Percentiles rank a stretch among this genome's conserved stretches.
These are phyloP conservation scores for Fusarium lateritium DNA, from an alignment of 2,329 filamentous ascomycete genomes.

Conservation along the genomic window DNA sequence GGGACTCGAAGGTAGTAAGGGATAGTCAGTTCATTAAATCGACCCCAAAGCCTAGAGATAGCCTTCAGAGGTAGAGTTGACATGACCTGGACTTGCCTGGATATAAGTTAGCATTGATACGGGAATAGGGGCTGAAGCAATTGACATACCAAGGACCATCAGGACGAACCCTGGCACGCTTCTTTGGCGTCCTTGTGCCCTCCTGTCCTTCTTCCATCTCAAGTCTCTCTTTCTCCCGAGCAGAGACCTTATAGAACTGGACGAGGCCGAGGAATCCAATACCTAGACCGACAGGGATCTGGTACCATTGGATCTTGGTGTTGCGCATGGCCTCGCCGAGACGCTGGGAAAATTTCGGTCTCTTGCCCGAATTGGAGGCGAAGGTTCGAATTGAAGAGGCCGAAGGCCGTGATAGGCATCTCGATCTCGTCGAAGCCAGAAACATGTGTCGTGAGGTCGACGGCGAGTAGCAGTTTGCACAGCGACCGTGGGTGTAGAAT, in stretches of 20 bases:
- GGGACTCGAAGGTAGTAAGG: slow-evolving; percentile 90
- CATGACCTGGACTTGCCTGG: slow-evolving; percentile 92
- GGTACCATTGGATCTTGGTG: slow-evolving; percentile 84
- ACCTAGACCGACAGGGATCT: slow-evolving; percentile 88
- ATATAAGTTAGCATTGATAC: slow-evolving; percentile 31
- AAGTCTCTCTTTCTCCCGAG: slow-evolving; percentile 66
- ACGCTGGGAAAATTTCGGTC: slow-evolving; percentile 66
- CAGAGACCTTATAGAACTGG: slow-evolving; percentile 84
- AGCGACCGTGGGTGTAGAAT: slow-evolving; percentile 49
- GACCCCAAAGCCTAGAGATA: slow-evolving; percentile 89
- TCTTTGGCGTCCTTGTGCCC: slow-evolving; percentile 62
- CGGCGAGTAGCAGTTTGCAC: slow-evolving; percentile 47
- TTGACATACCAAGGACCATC: slow-evolving; percentile 82
- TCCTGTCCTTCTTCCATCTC: slow-evolving; percentile 62
- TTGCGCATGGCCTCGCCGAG: slow-evolving; percentile 65
- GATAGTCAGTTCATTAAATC: slow-evolving; percentile 90
- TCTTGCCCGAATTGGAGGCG: slow-evolving; percentile 58
- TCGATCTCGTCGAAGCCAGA: slow-evolving; percentile 44
- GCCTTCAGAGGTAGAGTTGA: slow-evolving; percentile 93
- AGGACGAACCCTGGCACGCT: slow-evolving; percentile 76
- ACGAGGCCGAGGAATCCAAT: slow-evolving; percentile 86
- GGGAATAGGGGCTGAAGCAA: slow-evolving; percentile 27
- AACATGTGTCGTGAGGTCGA: slow-evolving; percentile 44
- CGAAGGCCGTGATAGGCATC: slow-evolving; percentile 46
- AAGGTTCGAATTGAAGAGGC: slow-evolving; percentile 50